Evolutionary conservation across 495 filamentous ascomycete species (phyloP).

Genomic region (Podospora australis): DNA sequence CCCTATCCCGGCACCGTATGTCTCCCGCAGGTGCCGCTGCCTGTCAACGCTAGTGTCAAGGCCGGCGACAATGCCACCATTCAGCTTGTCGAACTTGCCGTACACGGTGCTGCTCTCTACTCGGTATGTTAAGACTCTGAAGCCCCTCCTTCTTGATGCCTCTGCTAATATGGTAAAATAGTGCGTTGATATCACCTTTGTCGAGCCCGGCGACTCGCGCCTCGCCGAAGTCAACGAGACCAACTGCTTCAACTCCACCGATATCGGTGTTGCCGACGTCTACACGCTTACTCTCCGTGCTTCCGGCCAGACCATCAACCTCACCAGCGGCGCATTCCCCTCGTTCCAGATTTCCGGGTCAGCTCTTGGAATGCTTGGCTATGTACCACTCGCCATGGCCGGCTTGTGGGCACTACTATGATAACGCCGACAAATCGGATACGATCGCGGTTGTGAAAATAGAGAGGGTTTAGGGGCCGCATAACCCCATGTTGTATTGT

Average conservation of each 20-base stretch:
- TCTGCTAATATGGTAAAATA: conserved; percentile 27
- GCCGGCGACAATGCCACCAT: conserved; percentile 89
- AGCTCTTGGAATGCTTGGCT: conserved; percentile 26
- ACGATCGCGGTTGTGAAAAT: not conserved
- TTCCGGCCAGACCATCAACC: conserved; percentile 27
- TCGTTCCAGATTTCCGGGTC: conserved; percentile 7
- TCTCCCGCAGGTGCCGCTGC: conserved; percentile 83
- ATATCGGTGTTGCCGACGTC: conserved; percentile 67
- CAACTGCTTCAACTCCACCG: conserved; percentile 80
- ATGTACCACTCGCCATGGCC: conserved; percentile 29
- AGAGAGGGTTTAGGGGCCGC: not conserved
- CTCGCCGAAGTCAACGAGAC: conserved; percentile 63
- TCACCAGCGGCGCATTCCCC: conserved; percentile 7
- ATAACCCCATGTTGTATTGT: too few species aligned
- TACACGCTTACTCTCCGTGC: conserved; percentile 52
- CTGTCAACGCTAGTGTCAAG: conserved; percentile 62
- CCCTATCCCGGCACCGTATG: conserved; percentile 85
- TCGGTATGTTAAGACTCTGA: conserved; percentile 57
- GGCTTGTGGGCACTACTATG: conserved; percentile 31
- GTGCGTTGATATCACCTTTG: conserved; percentile 87
- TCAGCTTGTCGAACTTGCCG: conserved; percentile 81
- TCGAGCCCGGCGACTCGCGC: conserved; percentile 56
- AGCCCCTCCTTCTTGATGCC: not conserved
- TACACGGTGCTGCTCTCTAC: conserved; percentile 84
- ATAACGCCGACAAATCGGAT: not conserved